phyloP scores from a whole-genome alignment of 2,329 filamentous ascomycete species.

The Clarireedia sp. region DNA sequence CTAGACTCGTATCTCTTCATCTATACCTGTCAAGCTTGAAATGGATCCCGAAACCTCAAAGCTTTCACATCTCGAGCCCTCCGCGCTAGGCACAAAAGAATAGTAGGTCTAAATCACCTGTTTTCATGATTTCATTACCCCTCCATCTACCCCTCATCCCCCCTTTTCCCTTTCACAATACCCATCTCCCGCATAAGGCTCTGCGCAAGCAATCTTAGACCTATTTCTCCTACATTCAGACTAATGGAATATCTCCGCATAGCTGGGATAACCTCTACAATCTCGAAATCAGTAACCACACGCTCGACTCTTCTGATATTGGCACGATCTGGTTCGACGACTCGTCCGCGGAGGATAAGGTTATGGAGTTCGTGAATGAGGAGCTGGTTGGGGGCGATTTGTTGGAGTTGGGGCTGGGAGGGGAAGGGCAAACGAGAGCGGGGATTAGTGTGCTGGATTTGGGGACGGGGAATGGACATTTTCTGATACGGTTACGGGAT shows the following conservation, averaged over 20 bases:
- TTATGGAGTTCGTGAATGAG: constrained; percentile 51
- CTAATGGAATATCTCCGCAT: background rate
- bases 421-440: constrained; percentile 9
- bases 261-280: constrained; percentile 74
- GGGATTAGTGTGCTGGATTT: constrained; percentile 69
- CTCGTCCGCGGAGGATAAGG: constrained; percentile 75
- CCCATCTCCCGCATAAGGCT: background rate
- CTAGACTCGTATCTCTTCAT: too few species aligned
- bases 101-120: constrained; percentile 48
- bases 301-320: constrained; percentile 64
- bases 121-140: constrained; percentile 17
- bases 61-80: constrained; percentile 67
- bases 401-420: constrained; percentile 13
- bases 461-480: constrained; percentile 87
- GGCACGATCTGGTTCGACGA: constrained; percentile 97
- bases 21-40: background rate
- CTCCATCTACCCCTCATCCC: constrained; percentile 2
- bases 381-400: constrained; percentile 15
- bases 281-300: constrained; percentile 63
- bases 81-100: constrained; percentile 73
- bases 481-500: constrained; percentile 73
- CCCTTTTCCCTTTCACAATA: background rate
- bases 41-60: constrained; percentile 29
- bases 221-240: background rate
- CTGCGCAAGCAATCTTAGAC: background rate